These are phyloP conservation scores for Arctostaphylos glauca DNA, from an alignment of 148 eudicot species.

Conservation along the genomic window DNA sequence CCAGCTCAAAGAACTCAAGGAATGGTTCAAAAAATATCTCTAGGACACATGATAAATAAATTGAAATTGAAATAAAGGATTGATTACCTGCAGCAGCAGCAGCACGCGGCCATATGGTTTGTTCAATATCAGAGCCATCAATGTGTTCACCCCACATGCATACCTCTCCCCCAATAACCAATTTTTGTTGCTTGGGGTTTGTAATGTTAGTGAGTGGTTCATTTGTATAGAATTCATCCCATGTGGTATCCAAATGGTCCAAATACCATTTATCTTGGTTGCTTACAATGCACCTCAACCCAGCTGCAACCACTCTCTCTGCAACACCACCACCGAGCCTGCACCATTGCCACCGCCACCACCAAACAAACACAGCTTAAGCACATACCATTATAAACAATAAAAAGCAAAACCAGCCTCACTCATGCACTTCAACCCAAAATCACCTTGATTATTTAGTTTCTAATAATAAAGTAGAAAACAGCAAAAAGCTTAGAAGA, in stretches of 20 bases:
- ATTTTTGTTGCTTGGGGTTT: conserved; percentile 49
- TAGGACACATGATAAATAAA: background rate
- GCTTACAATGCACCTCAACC: conserved; percentile 92
- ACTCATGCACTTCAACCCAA: background rate
- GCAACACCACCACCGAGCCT: conserved; percentile 87
- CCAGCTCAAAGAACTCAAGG: too few species aligned
- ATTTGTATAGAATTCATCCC: conserved; percentile 64
- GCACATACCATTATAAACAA: background rate
- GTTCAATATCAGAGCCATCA: conserved; percentile 79
- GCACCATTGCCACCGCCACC: background rate
- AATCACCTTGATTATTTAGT: background rate
- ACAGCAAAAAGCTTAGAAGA: background rate
- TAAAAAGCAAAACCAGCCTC: background rate
- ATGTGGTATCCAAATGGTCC: conserved; percentile 64
- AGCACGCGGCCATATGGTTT: conserved; percentile 98
- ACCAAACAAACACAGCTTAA: background rate
- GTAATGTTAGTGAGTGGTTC: conserved; percentile 69
- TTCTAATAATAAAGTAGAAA: background rate
- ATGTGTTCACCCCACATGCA: conserved; percentile 93
- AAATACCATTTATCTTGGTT: conserved; percentile 90
- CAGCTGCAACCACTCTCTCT: conserved; percentile 56
- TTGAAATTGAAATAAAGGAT: background rate
- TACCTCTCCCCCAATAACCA: conserved; percentile 89
- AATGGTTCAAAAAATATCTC: too few species aligned
- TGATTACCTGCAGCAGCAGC: conserved; percentile 97